Base-by-base conservation (phyloP, 805 yeast genomes). In the Lachancea sp. region DNA sequence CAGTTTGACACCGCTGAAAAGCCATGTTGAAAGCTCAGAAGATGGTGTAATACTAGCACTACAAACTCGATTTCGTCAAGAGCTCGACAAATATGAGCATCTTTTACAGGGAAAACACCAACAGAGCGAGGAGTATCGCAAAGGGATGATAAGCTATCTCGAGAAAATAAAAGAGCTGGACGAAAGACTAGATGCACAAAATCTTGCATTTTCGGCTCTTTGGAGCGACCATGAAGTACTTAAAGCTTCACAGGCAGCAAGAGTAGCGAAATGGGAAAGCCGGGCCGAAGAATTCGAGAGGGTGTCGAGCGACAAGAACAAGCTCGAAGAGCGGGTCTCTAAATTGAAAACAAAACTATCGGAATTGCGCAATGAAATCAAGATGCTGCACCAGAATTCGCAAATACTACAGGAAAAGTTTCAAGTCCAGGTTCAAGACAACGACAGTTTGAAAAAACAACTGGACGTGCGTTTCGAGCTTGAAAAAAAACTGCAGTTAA, bases 351-450 rank as follows among this genome's bases (percentile, higher is more conserved):
- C 32, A 15, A 53, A 49, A 37, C 35, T 55, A 8, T 47, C 48
- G 19, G 61, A 58, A 41, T 26, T 47, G 7, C 49, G 48, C 26
- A 56, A 57, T 47, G 66, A 62, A 46, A 46, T 62, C 12, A 52
- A 53, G 22, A 55, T 59, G 58, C 41, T 57, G 16, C 57, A 54
- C 19, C 57, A 61, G 39, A 62, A 41, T 26, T 33, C 48, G n/a
- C 41, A 39, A 15, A 45, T 45, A 26, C 34, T 45, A 12, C 48
- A 45, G 16, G 48, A 36, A 16, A 45, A 45, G 38, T 45, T 45
- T 29, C 44, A 45, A 15, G 4, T 20, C 4, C 44, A 45, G 25
- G 27, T 46, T 19, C 25, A 20, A 3, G 45, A 45, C 18, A 49
- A 45, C 10, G 39, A 46, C 18, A 18, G 35, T 4, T 10, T 49